A percentile compares a stretch with the other conserved stretches of the same genome.
phyloP scores from a whole-genome alignment of 768 basidiomycete genomes.

The Cubamyces sp. region DNA sequence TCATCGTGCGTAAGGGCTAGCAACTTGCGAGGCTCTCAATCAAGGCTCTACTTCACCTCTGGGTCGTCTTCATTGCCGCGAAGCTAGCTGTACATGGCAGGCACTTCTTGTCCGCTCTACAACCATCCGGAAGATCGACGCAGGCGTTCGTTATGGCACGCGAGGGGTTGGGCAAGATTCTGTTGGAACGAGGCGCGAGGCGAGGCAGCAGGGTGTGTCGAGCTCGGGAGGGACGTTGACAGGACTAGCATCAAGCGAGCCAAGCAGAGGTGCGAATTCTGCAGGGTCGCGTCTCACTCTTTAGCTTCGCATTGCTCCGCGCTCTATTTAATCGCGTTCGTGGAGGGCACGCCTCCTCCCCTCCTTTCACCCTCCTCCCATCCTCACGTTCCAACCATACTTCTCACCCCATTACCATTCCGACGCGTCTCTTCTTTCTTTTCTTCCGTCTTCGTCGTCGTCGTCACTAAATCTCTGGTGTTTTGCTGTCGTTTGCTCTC shows the following conservation, averaged over 20 bases:
- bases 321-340: constrained; percentile 1
- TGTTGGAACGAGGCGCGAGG: not conserved
- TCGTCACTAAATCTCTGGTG: not conserved
- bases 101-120: no score
- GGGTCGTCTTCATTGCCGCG: no score
- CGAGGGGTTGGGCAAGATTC: not conserved
- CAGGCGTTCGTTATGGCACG: not conserved
- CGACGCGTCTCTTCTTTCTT: not conserved
- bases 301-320: constrained; percentile 2
- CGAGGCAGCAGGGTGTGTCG: not conserved
- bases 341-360: not conserved
- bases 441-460: not conserved
- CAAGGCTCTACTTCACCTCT: no score
- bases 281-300: constrained; percentile 1
- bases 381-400: not conserved
- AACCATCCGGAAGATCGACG: not conserved
- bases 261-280: constrained; percentile 9
- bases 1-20: no score
- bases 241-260: constrained; percentile 6
- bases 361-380: not conserved
- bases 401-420: not conserved
- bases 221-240: not conserved
- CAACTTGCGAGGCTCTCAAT: no score
- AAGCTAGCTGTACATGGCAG: no score
- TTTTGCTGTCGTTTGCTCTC: not conserved